Evolutionary conservation across 345 rosid genomes (phyloP), one percentile per base, ranked within the genome.

Genomic region (Leavenworthia alabamica): DNA sequence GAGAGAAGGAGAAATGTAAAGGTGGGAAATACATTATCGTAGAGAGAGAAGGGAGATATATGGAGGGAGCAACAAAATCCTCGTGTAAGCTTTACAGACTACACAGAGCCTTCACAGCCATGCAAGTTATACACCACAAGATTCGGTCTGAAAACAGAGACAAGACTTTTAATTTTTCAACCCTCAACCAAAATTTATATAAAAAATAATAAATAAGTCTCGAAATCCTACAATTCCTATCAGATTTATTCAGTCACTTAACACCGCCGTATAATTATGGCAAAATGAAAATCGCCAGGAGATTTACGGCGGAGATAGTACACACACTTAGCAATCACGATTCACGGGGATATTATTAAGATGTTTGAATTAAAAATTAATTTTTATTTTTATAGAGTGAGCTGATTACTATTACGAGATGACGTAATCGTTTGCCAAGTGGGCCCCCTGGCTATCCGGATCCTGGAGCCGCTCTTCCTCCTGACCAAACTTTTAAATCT

Each of bases 61-160:
- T 48, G 10, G 52, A 63, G 72, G 79, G 74, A 73, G 72, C 75
- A 80, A 70, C 71, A 68, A 63, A 60, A 76, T 71, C 74, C 81
- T 74, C 82, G 90, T 82, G 89, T 63, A 75, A 80, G 85, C 77
- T 75, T 77, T 73, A 67, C 37, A 73, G 75, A 75, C 56, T 45
- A 73, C 79, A 76, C 56, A 68, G 65, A 78, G 73, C 66, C 70
- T 68, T 74, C 55, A 61, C 76, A 74, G 80, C 86, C 89, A 86
- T 86, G 94, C 87, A 81, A 67, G 67, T 60, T 46, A 66, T 58
- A 26, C 62, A 64, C 70, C 72, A 22, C 49, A 56, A 59, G 71
- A 50, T 54, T 46, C 64, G 22, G 58, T 55, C 66, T 70, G 28
- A 53, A 33, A 49, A 47, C 66, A 62, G 32, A 59, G 55, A 73